phyloP scores from a whole-genome alignment of 2,329 filamentous ascomycete genomes.

The Camillea tinctor region DNA sequence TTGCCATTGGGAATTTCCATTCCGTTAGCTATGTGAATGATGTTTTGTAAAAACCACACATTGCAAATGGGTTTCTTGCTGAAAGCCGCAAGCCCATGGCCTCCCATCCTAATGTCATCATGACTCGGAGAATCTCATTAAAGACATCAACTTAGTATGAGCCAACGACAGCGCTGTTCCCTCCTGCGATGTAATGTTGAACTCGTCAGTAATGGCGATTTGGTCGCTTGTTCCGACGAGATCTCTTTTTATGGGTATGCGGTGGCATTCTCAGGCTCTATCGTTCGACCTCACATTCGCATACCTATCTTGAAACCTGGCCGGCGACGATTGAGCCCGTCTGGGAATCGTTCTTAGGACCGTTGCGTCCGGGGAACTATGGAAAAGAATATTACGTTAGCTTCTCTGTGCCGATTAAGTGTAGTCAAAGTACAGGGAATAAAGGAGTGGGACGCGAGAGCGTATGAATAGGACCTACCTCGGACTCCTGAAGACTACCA shows the following conservation, averaged over 20 bases:
- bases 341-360: constrained; percentile 51
- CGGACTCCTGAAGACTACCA: constrained; percentile 64
- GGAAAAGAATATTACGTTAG: neutral
- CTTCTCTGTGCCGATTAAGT: neutral
- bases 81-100: neutral
- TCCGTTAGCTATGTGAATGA: neutral
- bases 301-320: constrained; percentile 33
- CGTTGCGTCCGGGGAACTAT: constrained; percentile 53
- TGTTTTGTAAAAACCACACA: neutral
- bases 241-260: neutral
- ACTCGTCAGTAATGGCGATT: neutral
- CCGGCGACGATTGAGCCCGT: constrained; percentile 44
- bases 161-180: too few relatives aligned
- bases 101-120: neutral
- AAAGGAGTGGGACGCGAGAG: neutral
- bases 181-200: neutral
- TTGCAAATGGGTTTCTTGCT: neutral
- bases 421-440: neutral
- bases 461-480: constrained; percentile 39
- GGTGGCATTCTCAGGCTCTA: neutral
- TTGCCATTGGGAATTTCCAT: neutral
- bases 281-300: neutral
- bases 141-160: too few relatives aligned
- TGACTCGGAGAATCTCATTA: too few relatives aligned
- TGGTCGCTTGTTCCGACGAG: neutral